Conservation (phyloP, 176 grass and related monocot genomes). For the Saccharum spontaneum region DNA sequence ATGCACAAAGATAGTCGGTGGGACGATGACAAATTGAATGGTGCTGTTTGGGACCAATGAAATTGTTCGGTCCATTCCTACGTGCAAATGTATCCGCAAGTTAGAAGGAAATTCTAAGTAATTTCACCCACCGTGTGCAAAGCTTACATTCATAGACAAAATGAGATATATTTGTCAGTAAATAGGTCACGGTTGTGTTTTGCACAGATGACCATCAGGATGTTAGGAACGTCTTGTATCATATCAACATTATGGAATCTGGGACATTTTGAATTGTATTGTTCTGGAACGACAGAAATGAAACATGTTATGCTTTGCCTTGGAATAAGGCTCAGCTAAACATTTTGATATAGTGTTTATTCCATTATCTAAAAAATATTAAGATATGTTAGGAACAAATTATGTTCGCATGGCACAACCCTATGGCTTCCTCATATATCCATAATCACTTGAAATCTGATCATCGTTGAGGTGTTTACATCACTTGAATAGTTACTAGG, state of each 20-base stretch:
- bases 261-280: neutral
- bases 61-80: neutral
- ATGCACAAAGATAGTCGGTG: constrained; percentile 43
- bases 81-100: neutral
- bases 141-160: neutral
- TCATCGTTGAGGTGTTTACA: neutral
- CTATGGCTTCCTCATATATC: neutral
- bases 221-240: neutral
- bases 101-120: neutral
- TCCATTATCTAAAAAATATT: neutral
- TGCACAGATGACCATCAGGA: neutral
- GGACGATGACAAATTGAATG: neutral
- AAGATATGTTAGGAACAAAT: neutral
- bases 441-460: neutral
- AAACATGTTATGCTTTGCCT: neutral
- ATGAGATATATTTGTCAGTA: neutral
- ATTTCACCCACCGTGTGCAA: neutral
- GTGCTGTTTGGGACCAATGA: neutral
- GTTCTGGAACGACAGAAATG: neutral
- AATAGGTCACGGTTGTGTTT: neutral
- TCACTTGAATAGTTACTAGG: neutral
- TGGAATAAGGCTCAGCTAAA: neutral
- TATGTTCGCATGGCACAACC: neutral
- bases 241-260: neutral
- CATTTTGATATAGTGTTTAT: neutral